Evolutionary conservation across 2,329 filamentous ascomycete genomes (phyloP).

Genomic region (Annulohypoxylon truncatum): DNA sequence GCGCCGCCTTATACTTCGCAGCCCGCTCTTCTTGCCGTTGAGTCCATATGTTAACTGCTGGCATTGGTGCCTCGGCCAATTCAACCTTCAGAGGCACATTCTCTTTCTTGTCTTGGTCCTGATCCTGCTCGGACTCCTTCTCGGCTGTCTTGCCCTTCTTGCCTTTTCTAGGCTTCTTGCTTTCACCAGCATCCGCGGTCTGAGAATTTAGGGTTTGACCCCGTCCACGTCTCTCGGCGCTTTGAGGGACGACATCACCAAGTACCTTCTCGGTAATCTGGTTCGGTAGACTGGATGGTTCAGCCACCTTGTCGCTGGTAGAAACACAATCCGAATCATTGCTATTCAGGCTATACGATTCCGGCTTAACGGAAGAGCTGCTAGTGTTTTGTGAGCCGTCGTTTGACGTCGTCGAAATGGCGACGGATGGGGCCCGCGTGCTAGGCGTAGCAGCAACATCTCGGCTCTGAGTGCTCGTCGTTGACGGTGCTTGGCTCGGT

Average conservation of each 20-base stretch:
- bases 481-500: conserved; percentile 49
- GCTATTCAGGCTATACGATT: conserved; percentile 33
- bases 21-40: conserved; percentile 76
- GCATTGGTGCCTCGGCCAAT: conserved; percentile 83
- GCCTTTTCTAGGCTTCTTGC: conserved; percentile 69
- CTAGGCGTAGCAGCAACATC: conserved; percentile 52
- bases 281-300: conserved; percentile 32
- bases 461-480: conserved; percentile 50
- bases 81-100: conserved; percentile 70
- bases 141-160: conserved; percentile 69
- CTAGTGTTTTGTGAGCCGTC: conserved; percentile 46
- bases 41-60: conserved; percentile 88
- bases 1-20: conserved; percentile 60
- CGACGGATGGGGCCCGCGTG: conserved; percentile 52
- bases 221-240: conserved; percentile 63
- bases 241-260: conserved; percentile 46
- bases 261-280: conserved; percentile 37
- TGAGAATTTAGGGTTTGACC: conserved; percentile 72
- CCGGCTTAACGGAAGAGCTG: conserved; percentile 46
- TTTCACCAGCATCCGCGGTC: conserved; percentile 74
- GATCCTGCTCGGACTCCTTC: conserved; percentile 65
- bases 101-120: conserved; percentile 65
- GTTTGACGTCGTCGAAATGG: conserved; percentile 53
- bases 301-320: conserved; percentile 38
- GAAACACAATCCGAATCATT: conserved; percentile 36